Conservation (phyloP, 148 eudicot species). For the Polygonum maritimum region DNA sequence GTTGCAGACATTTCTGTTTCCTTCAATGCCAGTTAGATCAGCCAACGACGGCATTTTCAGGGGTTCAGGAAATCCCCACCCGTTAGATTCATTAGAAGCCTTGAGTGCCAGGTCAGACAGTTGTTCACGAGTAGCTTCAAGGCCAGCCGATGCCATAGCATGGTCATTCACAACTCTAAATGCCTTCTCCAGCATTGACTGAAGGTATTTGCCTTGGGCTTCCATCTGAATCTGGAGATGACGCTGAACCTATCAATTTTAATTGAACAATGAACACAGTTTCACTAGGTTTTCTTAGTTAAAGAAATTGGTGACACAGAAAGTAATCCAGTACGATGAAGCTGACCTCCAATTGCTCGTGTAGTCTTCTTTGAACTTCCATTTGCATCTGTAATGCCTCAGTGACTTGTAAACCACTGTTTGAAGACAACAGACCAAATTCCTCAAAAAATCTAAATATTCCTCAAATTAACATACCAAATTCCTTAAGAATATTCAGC, state of each 20-base stretch:
- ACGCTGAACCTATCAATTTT: slow-evolving; percentile 45
- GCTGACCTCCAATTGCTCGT: slow-evolving; percentile 72
- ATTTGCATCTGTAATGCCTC: slow-evolving; percentile 76
- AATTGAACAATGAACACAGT: background rate
- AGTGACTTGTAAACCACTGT: slow-evolving; percentile 67
- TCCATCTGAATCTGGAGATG: slow-evolving; percentile 63
- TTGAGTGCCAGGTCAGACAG: slow-evolving; percentile 51
- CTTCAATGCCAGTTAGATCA: slow-evolving; percentile 15
- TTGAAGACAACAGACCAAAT: slow-evolving; percentile 7
- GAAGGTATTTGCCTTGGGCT: slow-evolving; percentile 68
- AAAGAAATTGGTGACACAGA: background rate
- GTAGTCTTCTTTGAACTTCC: slow-evolving; percentile 74
- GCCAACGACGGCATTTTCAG: slow-evolving; percentile 26
- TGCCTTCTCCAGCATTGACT: slow-evolving; percentile 72
- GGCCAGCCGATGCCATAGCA: slow-evolving; percentile 36
- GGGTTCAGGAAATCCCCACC: slow-evolving; percentile 22
- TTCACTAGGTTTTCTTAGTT: background rate
- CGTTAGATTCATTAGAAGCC: slow-evolving; percentile 31
- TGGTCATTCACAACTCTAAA: slow-evolving; percentile 51
- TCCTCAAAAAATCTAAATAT: background rate
- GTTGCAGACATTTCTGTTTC: slow-evolving; percentile 15
- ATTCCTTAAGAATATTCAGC: background rate
- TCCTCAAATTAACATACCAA: background rate
- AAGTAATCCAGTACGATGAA: slow-evolving; percentile 4
- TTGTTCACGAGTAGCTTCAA: slow-evolving; percentile 50